Base-by-base conservation (phyloP, 225 moss, liverwort and hornwort species). In the Sphagnum contortum region DNA sequence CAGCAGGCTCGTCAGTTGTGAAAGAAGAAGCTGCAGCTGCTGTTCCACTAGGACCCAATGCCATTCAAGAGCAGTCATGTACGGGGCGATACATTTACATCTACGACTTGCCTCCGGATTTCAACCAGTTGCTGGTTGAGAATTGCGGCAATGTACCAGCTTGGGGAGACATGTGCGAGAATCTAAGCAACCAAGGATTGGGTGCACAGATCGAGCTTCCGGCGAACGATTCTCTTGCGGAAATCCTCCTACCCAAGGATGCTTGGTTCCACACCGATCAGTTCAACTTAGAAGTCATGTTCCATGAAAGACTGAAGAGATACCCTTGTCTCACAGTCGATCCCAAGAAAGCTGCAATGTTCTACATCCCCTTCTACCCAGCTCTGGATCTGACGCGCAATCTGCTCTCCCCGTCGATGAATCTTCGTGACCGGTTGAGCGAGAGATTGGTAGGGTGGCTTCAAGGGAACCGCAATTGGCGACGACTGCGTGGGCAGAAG, bases 251-350 rank as follows among this genome's bases (percentile, higher is more conserved):
- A 29, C 59, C 80, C 9, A 57, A 60, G 4, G 69, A 72, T 8
- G 55, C 81, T 0, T 94, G 91, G 91, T 86, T 75, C 69, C 72
- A 72, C 51, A 94, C 94, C 8, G 84, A 91, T 5, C 94, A 94
- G 45, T 94, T 91, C 80, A 68, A 77, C 29, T 70, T 94, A 44
- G 94, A 91, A 63, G 65, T 91, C 0, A 53, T 65, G 2, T 52
- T 94, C 0, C 88, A 88, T 67, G 86, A 84, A 13, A 71, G 91
- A 8, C 55, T 91, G 55, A 87, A 85, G 45, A 14, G 14, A 2
- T 80, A 91, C 69, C 57, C 76, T 2, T 98, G 96, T 60, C 70
- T 86, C 50, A 93, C 96, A 0, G 51, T 72, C 4, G 66, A 86
- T n/a, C 61, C 89, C 3, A 81, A 80, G 4, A 64, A 68, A n/a